These are phyloP conservation scores for Phellopilus nigrolimitatus DNA, from an alignment of 1,284 basidiomycete species.

Conservation along the genomic window DNA sequence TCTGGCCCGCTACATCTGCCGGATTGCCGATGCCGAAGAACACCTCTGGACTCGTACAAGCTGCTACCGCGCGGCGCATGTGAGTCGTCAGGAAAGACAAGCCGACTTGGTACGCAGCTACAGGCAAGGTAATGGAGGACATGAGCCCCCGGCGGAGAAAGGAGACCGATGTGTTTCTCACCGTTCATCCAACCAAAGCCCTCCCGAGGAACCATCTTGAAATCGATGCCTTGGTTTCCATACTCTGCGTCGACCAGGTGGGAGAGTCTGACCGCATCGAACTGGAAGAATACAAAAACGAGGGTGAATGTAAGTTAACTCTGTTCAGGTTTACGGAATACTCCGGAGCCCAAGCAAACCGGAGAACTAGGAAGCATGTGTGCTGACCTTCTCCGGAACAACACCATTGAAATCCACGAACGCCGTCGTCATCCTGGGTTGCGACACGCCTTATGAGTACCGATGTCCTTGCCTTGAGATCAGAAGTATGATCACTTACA, in stretches of 20 bases:
- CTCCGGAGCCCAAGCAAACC: neutral
- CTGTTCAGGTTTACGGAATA: neutral
- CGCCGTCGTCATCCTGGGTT: constrained; percentile 79
- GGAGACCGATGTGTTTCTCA: constrained; percentile 31
- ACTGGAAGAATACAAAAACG: constrained; percentile 44
- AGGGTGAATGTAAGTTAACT: neutral
- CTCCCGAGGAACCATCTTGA: constrained; percentile 93
- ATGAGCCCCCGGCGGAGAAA: neutral
- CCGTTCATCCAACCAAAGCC: constrained; percentile 98
- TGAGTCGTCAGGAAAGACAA: constrained; percentile 90
- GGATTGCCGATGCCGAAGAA: constrained; percentile 64
- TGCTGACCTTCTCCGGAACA: constrained; percentile 86
- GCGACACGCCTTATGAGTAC: neutral
- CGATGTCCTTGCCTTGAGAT: neutral
- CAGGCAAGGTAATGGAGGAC: neutral
- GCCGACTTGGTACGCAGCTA: constrained; percentile 92
- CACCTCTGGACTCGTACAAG: constrained; percentile 87
- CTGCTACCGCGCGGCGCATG: constrained; percentile 91
- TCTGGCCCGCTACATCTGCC: constrained; percentile 35
- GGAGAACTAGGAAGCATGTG: neutral
- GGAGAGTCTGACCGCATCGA: constrained; percentile 92
- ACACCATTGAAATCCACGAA: constrained; percentile 97
- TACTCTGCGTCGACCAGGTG: constrained; percentile 98
- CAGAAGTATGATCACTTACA: constrained; percentile 46
- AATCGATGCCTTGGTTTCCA: constrained; percentile 97